A percentile compares a stretch with the other conserved stretches of the same genome.
Evolutionary conservation across 1,284 basidiomycete species (phyloP).

Genomic region (Exobasidium cylindrosporum): DNA sequence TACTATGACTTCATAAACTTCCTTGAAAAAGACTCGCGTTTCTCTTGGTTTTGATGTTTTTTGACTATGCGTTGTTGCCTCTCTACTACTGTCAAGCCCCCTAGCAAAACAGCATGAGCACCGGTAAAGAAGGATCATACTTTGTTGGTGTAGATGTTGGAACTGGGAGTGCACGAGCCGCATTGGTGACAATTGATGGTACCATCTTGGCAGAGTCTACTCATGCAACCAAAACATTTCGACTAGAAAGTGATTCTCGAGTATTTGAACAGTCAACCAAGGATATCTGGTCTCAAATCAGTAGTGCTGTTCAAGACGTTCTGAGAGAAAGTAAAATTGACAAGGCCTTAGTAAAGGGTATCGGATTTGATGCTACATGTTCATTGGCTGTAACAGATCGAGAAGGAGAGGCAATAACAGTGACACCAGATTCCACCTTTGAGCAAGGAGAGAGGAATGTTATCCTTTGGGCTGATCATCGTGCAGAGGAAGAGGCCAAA

Average conservation of each 20-base stretch:
- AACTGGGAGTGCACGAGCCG: slow-evolving; percentile 88
- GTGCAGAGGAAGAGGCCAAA: slow-evolving; percentile 86
- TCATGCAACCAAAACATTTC: slow-evolving; percentile 77
- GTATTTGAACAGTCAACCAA: slow-evolving; percentile 85
- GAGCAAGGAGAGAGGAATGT: slow-evolving; percentile 33
- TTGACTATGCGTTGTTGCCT: too few relatives aligned
- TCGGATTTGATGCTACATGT: slow-evolving; percentile 97
- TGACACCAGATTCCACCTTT: slow-evolving; percentile 61
- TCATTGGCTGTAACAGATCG: slow-evolving; percentile 80
- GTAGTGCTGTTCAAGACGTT: slow-evolving; percentile 68
- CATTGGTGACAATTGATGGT: slow-evolving; percentile 73
- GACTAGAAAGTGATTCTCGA: slow-evolving; percentile 76
- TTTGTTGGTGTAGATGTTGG: slow-evolving; percentile 69
- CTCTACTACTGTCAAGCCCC: too few relatives aligned
- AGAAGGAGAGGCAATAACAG: slow-evolving; percentile 70
- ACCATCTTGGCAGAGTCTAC: slow-evolving; percentile 73
- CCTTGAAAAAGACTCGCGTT: too few relatives aligned
- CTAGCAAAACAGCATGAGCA: too few relatives aligned
- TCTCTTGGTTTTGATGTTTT: too few relatives aligned
- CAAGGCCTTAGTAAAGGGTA: slow-evolving; percentile 71
- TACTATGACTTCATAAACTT: too few relatives aligned
- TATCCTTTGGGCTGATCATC: slow-evolving; percentile 66
- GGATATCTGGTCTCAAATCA: slow-evolving; percentile 75
- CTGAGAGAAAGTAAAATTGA: slow-evolving; percentile 66
- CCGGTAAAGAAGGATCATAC: too few relatives aligned